A percentile compares a stretch with the other conserved stretches of the same genome.
These are phyloP conservation scores for Pedinophyceae sp. DNA, from an alignment of 139 green algal species.

Conservation along the genomic window DNA sequence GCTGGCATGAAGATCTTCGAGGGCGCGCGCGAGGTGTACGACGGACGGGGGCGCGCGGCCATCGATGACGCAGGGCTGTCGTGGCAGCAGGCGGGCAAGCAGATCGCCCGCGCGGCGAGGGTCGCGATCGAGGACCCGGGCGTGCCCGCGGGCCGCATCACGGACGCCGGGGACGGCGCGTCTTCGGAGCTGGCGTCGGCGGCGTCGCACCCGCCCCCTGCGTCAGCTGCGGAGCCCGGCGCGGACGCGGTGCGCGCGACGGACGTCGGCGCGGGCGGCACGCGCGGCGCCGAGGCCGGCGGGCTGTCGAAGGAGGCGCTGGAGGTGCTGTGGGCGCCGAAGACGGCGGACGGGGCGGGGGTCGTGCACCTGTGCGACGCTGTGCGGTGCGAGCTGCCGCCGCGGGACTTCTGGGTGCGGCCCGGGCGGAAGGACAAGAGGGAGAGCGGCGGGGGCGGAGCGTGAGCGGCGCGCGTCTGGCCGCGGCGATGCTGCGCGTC, in stretches of 20 bases:
- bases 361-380: slow-evolving; percentile 39
- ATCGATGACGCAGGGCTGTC: slow-evolving; percentile 35
- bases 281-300: neutral
- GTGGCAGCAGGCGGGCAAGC: slow-evolving; percentile 18
- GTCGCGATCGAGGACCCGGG: neutral
- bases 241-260: slow-evolving; percentile 1
- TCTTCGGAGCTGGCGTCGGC: neutral
- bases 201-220: neutral
- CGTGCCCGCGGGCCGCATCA: neutral
- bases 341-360: slow-evolving; percentile 7
- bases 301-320: neutral
- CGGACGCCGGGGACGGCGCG: neutral
- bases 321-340: slow-evolving; percentile 1
- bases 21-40: slow-evolving; percentile 27
- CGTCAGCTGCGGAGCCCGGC: slow-evolving; percentile 1
- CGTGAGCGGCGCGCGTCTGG: too few species aligned
- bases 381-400: slow-evolving; percentile 31
- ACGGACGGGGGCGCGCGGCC: slow-evolving; percentile 15
- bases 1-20: slow-evolving; percentile 52
- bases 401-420: slow-evolving; percentile 18
- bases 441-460: too few species aligned
- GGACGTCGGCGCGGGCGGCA: neutral
- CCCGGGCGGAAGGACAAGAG: too few species aligned
- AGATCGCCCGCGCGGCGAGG: neutral
- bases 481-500: too few species aligned